These are phyloP conservation scores for Tricholoma saponaceum DNA, from an alignment of 768 basidiomycete species.

Conservation along the genomic window DNA sequence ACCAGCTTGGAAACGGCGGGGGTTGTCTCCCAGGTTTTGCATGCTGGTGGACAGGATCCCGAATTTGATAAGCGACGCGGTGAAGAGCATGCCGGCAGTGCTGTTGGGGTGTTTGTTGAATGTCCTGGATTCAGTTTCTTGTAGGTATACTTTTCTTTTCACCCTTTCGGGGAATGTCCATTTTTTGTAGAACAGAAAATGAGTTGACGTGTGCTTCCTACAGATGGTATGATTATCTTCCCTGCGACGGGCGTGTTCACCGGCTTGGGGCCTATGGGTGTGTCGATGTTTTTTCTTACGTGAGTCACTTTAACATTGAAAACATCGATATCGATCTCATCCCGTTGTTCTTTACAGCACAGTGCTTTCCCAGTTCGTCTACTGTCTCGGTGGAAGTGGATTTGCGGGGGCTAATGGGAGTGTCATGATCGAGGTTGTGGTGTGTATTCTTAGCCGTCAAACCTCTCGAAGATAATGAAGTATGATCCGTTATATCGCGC, in stretches of 20 bases:
- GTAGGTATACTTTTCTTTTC: conserved; percentile 36
- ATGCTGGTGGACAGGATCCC: not conserved
- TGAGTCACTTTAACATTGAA: conserved; percentile 25
- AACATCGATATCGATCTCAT: not conserved
- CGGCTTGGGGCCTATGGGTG: conserved; percentile 81
- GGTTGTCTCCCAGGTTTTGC: not conserved
- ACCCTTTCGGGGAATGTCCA: not conserved
- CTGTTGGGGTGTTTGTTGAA: conserved; percentile 83
- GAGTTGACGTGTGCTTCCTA: not conserved
- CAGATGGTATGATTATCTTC: conserved; percentile 96
- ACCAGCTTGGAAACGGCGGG: not conserved
- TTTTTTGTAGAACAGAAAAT: not conserved
- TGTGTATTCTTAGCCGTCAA: conserved; percentile 32
- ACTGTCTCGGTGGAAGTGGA: conserved; percentile 81
- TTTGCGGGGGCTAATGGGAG: conserved; percentile 90
- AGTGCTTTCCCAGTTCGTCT: conserved; percentile 78
- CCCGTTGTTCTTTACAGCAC: conserved; percentile 37
- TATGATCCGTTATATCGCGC: not conserved
- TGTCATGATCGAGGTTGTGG: conserved; percentile 99
- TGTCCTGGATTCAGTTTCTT: conserved; percentile 90
- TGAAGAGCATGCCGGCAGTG: conserved; percentile 73
- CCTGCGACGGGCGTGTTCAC: conserved; percentile 79
- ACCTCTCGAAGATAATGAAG: not conserved
- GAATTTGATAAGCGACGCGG: conserved; percentile 19
- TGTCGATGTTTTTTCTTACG: conserved; percentile 94